Evolutionary conservation across 495 filamentous ascomycete genomes (phyloP).

Genomic region (Penicillium canariense): DNA sequence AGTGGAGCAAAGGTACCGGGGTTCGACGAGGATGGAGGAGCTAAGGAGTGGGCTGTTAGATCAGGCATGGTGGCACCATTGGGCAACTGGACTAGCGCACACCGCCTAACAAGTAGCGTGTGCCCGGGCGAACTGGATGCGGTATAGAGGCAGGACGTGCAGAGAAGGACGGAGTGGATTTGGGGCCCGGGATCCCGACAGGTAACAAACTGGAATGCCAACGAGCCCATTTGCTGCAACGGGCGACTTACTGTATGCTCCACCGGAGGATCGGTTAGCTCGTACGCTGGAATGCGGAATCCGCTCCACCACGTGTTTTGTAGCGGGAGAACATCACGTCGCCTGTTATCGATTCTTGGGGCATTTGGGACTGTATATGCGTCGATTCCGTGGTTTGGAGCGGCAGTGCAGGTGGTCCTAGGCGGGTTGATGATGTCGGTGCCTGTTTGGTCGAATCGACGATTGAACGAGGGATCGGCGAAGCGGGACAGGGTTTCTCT

Average conservation of each 20-base stretch:
- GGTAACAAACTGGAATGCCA: neutral
- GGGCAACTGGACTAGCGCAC: constrained; percentile 5
- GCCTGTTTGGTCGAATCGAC: neutral
- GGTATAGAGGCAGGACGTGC: constrained; percentile 6
- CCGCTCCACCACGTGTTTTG: constrained; percentile 3
- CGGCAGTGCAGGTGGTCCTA: neutral
- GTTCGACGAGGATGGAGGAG: constrained; percentile 1
- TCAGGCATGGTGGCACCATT: neutral
- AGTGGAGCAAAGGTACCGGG: constrained; percentile 3
- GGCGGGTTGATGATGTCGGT: neutral
- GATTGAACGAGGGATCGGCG: neutral
- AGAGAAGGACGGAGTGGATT: constrained; percentile 7
- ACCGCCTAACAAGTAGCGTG: neutral
- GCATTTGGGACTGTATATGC: neutral
- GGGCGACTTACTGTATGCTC: neutral
- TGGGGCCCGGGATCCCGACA: constrained; percentile 13
- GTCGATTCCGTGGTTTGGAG: neutral
- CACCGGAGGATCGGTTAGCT: constrained; percentile 13
- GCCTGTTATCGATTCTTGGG: constrained; percentile 8
- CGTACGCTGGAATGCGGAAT: neutral
- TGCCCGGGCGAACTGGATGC: constrained; percentile 7
- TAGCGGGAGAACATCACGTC: neutral
- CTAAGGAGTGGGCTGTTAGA: neutral
- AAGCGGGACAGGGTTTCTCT: neutral
- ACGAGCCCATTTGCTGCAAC: constrained; percentile 3